Conservation (phyloP, 176 grass and related monocot species). For the Carex kokanica region DNA sequence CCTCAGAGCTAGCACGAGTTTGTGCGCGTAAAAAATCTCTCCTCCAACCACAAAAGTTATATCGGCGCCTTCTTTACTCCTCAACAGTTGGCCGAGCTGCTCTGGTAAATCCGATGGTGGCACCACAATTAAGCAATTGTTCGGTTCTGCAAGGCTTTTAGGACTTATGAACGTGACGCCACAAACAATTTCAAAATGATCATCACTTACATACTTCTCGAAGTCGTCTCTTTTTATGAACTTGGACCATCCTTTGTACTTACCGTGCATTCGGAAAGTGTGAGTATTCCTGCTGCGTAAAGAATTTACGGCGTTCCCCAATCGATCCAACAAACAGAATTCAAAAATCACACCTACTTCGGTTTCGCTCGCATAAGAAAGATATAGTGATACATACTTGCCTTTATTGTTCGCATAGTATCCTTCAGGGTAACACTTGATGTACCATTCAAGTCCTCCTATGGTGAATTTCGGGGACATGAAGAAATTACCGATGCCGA, state of each 20-base stretch:
- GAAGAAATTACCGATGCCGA: slow-evolving; percentile 23
- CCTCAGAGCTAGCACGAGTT: slow-evolving; percentile 6
- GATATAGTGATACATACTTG: slow-evolving; percentile 21
- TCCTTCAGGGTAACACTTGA: slow-evolving; percentile 27
- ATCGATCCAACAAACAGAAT: slow-evolving; percentile 23
- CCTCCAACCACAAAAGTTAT: slow-evolving; percentile 13
- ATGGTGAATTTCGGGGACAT: slow-evolving; percentile 14
- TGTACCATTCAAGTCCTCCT: slow-evolving; percentile 15
- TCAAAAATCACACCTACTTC: slow-evolving; percentile 28
- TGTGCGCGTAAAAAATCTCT: slow-evolving; percentile 23
- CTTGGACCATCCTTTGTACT: slow-evolving; percentile 27
- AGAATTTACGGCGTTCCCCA: background rate
- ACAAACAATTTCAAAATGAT: slow-evolving; percentile 18
- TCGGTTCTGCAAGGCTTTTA: background rate
- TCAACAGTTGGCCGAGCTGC: slow-evolving; percentile 11
- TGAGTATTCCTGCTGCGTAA: slow-evolving; percentile 28
- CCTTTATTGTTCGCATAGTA: slow-evolving; percentile 18
- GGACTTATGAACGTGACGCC: slow-evolving; percentile 7
- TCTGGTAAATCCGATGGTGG: slow-evolving; percentile 8
- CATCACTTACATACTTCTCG: slow-evolving; percentile 14
- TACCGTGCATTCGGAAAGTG: slow-evolving; percentile 11
- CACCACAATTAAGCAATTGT: background rate
- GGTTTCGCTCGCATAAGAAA: slow-evolving; percentile 15
- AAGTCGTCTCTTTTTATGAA: slow-evolving; percentile 22
- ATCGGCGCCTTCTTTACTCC: slow-evolving; percentile 10